Base-by-base conservation (phyloP, 2,329 filamentous ascomycete genomes). In the Neofusicoccum kwambonambiense region DNA sequence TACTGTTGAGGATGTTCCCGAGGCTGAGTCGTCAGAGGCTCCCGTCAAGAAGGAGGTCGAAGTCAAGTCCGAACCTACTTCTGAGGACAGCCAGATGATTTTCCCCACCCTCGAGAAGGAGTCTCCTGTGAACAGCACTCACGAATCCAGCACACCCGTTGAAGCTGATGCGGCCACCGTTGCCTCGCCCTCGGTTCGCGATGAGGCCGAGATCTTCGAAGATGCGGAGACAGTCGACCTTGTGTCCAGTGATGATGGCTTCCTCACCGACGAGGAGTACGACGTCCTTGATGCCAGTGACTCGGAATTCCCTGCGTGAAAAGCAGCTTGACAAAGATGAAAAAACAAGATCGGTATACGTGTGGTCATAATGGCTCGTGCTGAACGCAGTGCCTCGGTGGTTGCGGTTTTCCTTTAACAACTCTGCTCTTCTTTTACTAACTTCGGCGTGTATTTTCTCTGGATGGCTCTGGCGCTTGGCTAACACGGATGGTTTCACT, bases 81-180 rank as follows among this genome's bases (percentile, higher is more conserved):
- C 73, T 52, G 69, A 74, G 64, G 68, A 71, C 51, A 91, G 89
- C 78, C 87, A 89, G 72, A 97, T 98, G 93, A 93, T 98, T 75
- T 98, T 98, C 86, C 95, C 95, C 67, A 96, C 91, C 78, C 86
- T 98, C 44, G 93, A 97, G 71, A 97, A 96, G 81, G 95, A 98
- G 79, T 96, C 93, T 9, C 92, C 93, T 2, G 83, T 87, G 51
- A 84, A 89, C 19, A 96, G 92, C 80, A 86, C 90, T n/a, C 88
- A 96, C 71, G 41, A 47, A 37, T 47, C 56, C 42, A 60, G 41
- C 56, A 15, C 42, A 42, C 27, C 27, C 11, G 41, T 47, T 13
- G 77, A 75, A 49, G 71, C 72, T 31, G 34, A 62, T 13, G 73
- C 67, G 67, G 70, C 72, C 64, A 73, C 75, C 7, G 68, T 71